A percentile compares a stretch with the other conserved stretches of the same genome.
Conservation (phyloP, 2,329 filamentous ascomycete species). For the Ophiocordyceps unilateralis region DNA sequence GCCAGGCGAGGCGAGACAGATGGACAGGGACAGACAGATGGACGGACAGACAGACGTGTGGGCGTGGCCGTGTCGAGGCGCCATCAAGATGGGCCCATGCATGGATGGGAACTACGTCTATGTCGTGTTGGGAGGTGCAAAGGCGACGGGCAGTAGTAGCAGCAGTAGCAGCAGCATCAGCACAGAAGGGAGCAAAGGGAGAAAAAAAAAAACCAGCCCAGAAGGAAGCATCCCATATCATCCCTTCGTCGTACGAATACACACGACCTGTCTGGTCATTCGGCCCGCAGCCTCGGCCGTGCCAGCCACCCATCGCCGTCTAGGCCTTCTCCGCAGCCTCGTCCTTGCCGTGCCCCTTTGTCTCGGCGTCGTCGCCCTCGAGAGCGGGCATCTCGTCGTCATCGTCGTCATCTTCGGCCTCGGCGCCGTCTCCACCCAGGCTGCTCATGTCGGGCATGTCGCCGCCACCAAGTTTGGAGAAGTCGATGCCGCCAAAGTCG, state of each 20-base stretch:
- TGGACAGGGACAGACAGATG: no score
- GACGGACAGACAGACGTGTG: no score
- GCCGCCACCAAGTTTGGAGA: constrained; percentile 68
- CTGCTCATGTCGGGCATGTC: constrained; percentile 12
- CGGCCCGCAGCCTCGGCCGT: no score
- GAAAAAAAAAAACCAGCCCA: neutral
- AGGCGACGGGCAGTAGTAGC: no score
- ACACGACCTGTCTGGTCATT: neutral
- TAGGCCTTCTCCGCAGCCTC: constrained; percentile 24
- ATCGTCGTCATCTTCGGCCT: constrained; percentile 39
- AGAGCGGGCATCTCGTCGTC: constrained; percentile 79
- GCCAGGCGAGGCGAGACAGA: no score
- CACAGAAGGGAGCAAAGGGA: neutral
- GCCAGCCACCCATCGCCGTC: neutral
- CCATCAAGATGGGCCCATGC: no score
- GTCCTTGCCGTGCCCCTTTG: neutral
- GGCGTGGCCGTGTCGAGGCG: no score
- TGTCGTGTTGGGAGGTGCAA: no score
- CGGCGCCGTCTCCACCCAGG: constrained; percentile 29
- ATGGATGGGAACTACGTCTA: no score
- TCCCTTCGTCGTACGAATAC: neutral
- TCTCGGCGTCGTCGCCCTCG: constrained; percentile 37
- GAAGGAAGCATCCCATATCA: neutral
- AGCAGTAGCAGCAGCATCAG: neutral
- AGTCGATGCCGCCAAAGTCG: constrained; percentile 79